Percentiles rank a stretch among this genome's conserved stretches.
phyloP scores from a whole-genome alignment of 129 eudicot genomes.

The Cynara cardunculus region DNA sequence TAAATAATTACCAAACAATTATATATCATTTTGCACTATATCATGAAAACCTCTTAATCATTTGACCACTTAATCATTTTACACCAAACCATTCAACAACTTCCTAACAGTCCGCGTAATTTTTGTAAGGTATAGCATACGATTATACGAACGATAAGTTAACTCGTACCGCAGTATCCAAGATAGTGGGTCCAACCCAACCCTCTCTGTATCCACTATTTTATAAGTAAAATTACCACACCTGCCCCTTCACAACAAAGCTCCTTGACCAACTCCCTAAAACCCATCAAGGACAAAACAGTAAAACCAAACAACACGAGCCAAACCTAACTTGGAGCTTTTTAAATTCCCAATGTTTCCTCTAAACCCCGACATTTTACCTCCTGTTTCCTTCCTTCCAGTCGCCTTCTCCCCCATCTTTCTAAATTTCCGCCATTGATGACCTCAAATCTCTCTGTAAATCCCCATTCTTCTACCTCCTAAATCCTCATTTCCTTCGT shows the following conservation, averaged over 20 bases:
- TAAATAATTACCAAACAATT: too few species aligned
- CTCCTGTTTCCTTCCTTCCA: neutral
- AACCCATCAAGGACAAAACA: constrained; percentile 18
- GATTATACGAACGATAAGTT: too few species aligned
- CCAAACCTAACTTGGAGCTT: neutral
- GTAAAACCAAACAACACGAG: constrained; percentile 6
- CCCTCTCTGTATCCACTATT: neutral
- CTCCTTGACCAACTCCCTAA: neutral
- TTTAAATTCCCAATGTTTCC: constrained; percentile 18
- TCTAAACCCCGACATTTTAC: neutral
- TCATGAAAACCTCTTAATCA: too few species aligned
- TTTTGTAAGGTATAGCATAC: too few species aligned
- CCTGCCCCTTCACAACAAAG: neutral
- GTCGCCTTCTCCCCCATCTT: neutral
- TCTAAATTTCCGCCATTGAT: constrained; percentile 1
- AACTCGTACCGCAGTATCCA: too few species aligned
- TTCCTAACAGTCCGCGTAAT: too few species aligned
- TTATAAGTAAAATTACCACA: neutral
- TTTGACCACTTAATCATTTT: too few species aligned
- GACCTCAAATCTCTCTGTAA: neutral
- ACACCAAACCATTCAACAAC: too few species aligned
- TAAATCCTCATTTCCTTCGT: neutral
- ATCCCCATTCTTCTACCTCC: neutral
- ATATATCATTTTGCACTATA: too few species aligned
- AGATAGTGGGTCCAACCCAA: too few species aligned